Evolutionary conservation across 78 protist genomes (phyloP).

Genomic region (Dictyostelium discoideum): DNA sequence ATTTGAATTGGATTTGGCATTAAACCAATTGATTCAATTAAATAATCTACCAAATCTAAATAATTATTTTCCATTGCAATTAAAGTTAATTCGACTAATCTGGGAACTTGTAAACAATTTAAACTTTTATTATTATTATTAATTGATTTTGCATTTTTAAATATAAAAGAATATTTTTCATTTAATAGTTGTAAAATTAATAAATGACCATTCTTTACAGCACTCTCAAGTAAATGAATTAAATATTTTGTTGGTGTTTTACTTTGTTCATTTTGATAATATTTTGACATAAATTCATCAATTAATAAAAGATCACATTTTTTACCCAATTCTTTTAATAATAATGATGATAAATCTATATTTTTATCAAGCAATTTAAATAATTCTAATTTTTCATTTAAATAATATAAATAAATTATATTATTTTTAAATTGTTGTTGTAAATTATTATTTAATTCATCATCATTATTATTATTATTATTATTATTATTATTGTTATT

Average conservation of each 20-base stretch:
- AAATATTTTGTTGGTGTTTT: not conserved
- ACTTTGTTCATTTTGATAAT: not conserved
- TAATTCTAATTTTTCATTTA: not conserved
- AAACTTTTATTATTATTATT: not conserved
- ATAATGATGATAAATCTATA: not conserved
- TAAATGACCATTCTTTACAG: not conserved
- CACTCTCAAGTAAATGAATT: not conserved
- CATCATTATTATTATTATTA: not conserved
- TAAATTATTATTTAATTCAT: not conserved
- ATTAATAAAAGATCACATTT: not conserved
- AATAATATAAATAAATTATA: not conserved
- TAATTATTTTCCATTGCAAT: slow-evolving; percentile 11
- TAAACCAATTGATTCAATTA: not conserved
- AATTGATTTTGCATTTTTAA: not conserved
- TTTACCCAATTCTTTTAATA: slow-evolving; percentile 1
- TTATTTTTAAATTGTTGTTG: not conserved
- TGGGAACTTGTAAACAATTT: not conserved
- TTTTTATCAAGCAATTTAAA: not conserved
- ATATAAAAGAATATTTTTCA: not conserved
- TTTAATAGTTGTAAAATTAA: not conserved
- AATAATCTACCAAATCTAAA: not conserved
- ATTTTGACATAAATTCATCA: not conserved
- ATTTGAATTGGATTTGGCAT: not conserved
- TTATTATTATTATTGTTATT: no score
- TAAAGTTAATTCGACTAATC: not conserved